Base-by-base conservation (phyloP, 495 filamentous ascomycete genomes). In the Hyphodiscus hymeniophilus region DNA sequence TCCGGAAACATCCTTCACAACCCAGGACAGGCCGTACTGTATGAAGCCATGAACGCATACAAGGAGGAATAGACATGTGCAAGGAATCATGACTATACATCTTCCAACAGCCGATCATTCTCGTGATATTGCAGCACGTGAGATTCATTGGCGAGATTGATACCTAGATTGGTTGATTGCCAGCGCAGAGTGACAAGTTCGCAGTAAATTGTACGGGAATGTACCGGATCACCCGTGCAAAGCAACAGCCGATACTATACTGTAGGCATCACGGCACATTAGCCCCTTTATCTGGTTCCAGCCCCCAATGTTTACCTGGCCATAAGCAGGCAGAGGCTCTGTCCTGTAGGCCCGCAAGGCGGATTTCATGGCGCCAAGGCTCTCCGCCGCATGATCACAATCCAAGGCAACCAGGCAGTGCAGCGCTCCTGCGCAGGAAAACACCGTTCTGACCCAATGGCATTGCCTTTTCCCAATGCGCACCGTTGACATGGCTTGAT, bases 391-490 rank as follows among this genome's bases (percentile, higher is more conserved):
- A 38, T 23, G 38, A 30, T 46, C 39, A 24, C 16, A 51, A 17
- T 17, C 13, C 18, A 26, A 45, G 48, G 48, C 48, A 45, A 26
- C 48, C 42, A 40, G 48, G 48, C 48, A 45, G 48, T 51, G 48
- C 41, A 43, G 46, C 16, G 2, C 17, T 10, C 36, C 17, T 33
- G n/a, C 10, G 26, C 26, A 33, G 15, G 11, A 30, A 16, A 26
- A 18, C 2, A 20, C 8, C 10, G 21, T 21, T 39, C 16, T 17
- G 10, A 39, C 8, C 16, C 8, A 20, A 17, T 39, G 21, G 17
- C 13, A 39, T 39, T 39, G 21, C 38, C n/a, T 39, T 28, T 28
- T 28, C 26, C 26, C 26, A 36, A 36, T 17, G 33, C 33, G 33
- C 6, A 36, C 33, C 33, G 15, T 13, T 3, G 33, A 5, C 6